Evolutionary conservation across 495 filamentous ascomycete species (phyloP).

Genomic region (Wilcoxina mikolae): DNA sequence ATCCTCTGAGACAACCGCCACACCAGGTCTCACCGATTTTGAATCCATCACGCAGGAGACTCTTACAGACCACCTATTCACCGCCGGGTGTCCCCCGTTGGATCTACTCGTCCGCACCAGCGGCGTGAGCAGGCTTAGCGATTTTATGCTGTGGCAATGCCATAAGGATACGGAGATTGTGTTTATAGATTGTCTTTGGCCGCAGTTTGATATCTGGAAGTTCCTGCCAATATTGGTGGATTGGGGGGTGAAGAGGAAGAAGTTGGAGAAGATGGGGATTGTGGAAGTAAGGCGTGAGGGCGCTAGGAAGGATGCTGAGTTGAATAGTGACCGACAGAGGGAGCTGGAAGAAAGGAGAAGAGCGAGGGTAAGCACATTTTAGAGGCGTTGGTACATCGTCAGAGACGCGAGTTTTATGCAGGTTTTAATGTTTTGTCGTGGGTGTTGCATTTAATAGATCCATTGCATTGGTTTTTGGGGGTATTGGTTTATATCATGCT

Average conservation of each 20-base stretch:
- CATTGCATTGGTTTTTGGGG: background rate
- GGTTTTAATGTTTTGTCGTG: too few species aligned
- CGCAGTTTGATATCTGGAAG: slow-evolving; percentile 87
- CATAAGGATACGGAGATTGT: slow-evolving; percentile 82
- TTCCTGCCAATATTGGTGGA: slow-evolving; percentile 84
- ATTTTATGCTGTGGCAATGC: slow-evolving; percentile 98
- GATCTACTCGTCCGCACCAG: slow-evolving; percentile 83
- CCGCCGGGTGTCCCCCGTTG: slow-evolving; percentile 66
- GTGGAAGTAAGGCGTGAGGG: slow-evolving; percentile 3
- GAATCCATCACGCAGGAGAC: slow-evolving; percentile 75
- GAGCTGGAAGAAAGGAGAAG: slow-evolving; percentile 2
- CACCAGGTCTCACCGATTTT: slow-evolving; percentile 42
- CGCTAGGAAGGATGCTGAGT: background rate
- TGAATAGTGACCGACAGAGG: slow-evolving; percentile 5
- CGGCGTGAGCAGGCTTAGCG: slow-evolving; percentile 78
- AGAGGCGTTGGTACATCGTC: background rate
- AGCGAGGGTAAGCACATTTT: background rate
- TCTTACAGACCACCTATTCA: slow-evolving; percentile 67
- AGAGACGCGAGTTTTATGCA: too few species aligned
- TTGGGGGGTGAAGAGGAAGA: slow-evolving; percentile 66
- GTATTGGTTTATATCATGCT: background rate
- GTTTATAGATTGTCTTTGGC: slow-evolving; percentile 87
- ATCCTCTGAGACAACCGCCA: slow-evolving; percentile 11
- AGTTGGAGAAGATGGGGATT: slow-evolving; percentile 10
- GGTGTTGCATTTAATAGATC: background rate